Conservation (phyloP, 129 eudicot genomes). For the Cynara cardunculus region DNA sequence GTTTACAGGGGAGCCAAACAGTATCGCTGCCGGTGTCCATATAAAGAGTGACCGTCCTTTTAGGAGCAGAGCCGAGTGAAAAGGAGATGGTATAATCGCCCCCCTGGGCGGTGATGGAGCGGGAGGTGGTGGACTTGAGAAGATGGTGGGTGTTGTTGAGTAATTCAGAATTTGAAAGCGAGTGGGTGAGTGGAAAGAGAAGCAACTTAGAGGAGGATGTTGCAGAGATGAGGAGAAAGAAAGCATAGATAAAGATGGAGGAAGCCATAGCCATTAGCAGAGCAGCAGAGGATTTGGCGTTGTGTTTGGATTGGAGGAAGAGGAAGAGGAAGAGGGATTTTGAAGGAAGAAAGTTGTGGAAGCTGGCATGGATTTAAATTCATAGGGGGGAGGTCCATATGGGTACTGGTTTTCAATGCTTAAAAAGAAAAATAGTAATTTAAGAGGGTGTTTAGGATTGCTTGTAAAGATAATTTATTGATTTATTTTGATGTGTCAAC, state of each 20-base stretch:
- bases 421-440: no score
- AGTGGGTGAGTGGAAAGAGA: conserved; percentile 58
- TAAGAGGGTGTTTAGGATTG: no score
- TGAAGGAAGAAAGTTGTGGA: conserved; percentile 23
- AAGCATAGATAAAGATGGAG: conserved; percentile 9
- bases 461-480: no score
- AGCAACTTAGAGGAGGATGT: conserved; percentile 21
- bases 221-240: not conserved
- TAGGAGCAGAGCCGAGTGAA: conserved; percentile 44
- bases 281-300: not conserved
- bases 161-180: conserved; percentile 44
- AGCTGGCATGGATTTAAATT: not conserved
- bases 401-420: not conserved
- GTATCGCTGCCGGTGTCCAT: conserved; percentile 94
- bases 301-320: not conserved
- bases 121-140: conserved; percentile 72
- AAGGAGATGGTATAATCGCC: conserved; percentile 75
- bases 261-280: conserved; percentile 37
- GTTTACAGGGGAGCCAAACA: conserved; percentile 89
- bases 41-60: conserved; percentile 51
- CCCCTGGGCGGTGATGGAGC: conserved; percentile 75
- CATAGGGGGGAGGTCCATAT: conserved; percentile 18
- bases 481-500: no score
- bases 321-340: conserved; percentile 20
- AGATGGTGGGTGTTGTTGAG: conserved; percentile 61